These are phyloP conservation scores for Aspergillus arachidicola DNA, from an alignment of 2,329 filamentous ascomycete genomes.

Conservation along the genomic window DNA sequence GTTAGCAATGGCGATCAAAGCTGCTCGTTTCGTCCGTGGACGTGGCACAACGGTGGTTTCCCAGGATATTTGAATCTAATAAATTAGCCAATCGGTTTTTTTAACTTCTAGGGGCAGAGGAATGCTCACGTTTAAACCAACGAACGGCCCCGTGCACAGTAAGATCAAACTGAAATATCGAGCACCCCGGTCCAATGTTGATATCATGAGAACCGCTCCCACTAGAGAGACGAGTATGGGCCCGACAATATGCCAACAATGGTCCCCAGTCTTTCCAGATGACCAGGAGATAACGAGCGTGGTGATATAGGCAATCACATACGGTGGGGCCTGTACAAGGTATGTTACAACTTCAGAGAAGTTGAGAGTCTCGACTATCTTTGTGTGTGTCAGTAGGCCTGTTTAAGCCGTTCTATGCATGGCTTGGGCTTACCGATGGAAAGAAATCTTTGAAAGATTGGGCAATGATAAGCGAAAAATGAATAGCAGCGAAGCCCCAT, in stretches of 20 bases:
- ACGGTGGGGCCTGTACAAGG: not conserved
- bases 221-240: slow-evolving; percentile 10
- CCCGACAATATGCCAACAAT: slow-evolving; percentile 10
- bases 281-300: not conserved
- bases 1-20: slow-evolving; percentile 15
- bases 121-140: not conserved
- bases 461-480: not conserved
- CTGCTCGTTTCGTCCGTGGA: slow-evolving; percentile 15
- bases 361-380: not conserved
- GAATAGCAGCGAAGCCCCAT: not conserved
- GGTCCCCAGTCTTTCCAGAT: not conserved
- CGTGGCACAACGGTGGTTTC: slow-evolving; percentile 16
- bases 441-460: not conserved
- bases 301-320: not conserved
- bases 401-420: not conserved
- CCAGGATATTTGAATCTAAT: slow-evolving; percentile 16
- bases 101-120: not conserved
- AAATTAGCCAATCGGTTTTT: not conserved
- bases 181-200: slow-evolving; percentile 11
- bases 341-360: not conserved
- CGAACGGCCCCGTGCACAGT: slow-evolving; percentile 14
- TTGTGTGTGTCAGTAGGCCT: not conserved
- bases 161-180: slow-evolving; percentile 15
- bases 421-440: not conserved
- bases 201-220: slow-evolving; percentile 15